Base-by-base conservation (phyloP, 257 asterid species). In the Cruciata laevipes region DNA sequence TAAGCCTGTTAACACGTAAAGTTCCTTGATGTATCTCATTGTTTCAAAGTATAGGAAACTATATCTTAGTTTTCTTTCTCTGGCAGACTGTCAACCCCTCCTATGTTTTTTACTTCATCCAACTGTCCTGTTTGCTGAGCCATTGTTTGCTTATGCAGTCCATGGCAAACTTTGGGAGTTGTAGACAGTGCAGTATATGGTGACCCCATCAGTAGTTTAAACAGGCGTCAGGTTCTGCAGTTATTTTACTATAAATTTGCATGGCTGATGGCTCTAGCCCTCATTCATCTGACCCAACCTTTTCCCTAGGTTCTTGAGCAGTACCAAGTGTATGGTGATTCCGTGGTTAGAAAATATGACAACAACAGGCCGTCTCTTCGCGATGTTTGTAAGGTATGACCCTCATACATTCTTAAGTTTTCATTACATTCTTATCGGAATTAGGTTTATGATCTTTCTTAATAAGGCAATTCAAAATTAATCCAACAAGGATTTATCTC, bases 141-240 rank as follows among this genome's bases (percentile, higher is more conserved):
- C 47, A 56, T 35, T 68, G 42, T 69, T 23, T 69, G 56, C 63
- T 83, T 71, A 75, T 61, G 61, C 90, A 93, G 97, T 69, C 81
- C 96, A 65, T 93, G 98, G 98, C 85, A 90, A 78, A 70, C 85
- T 49, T 82, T 93, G 80, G 98, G 89, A 73, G 84, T 81, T 52
- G 96, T 90, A 16, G 98, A 93, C 69, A 85, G 91, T 71, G 85
- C 82, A 53, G 78, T 93, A 68, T 93, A 89, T 71, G 95, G 97
- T 42, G 85, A 80, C 69, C 91, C 97, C 69, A 73, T 63, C 33
- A 78, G 87, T 77, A 77, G 71, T 74, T 68, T 86, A 63, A 87
- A 95, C 21, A 86, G 95, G 71, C 83, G 98, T 60, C 90, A 93
- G 98, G 98, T 93, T 79, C 69, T 76, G 18, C 61, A 42, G 23